Evolutionary conservation across 179 eudicot genomes (phyloP), one percentile per base, ranked within the genome.

Genomic region (Camellia oleifera): DNA sequence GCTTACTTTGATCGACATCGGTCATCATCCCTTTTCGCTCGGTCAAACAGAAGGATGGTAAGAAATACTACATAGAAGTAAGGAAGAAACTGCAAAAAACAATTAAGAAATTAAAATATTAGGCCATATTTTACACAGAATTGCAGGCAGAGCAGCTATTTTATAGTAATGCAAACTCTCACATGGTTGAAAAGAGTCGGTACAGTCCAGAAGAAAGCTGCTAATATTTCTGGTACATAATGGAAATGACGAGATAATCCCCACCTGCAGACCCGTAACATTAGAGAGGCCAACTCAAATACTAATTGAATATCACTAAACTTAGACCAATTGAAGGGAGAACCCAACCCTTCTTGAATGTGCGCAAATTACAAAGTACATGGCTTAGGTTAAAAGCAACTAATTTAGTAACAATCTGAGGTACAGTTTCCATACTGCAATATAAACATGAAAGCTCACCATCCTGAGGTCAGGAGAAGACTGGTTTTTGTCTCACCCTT

Each of bases 181-280:
- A 96, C 99, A 84, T 96, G 92, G 88, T 83, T 85, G 74, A 96
- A 96, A 64, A 96, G 92, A 81, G 94, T 97, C 20, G 99, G 98
- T 56, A 96, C 86, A 48, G 93, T 94, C 99, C 99, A 96, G 88
- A 96, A 94, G 79, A 96, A 96, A 76, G 99, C 97, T 12, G 89
- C 96, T 82, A 84, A 67, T 80, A 96, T 92, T 86, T 96, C 99
- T 57, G 99, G 99, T 65, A 90, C 92, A 81, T 96, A 96, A 86
- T 96, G 99, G 83, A 96, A 96, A 88, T 96, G 98, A 62, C 99
- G 96, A 81, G 97, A 85, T 81, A 96, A 81, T 23, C 99, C 98
- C 99, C 99, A 96, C 99, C 99, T 96, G 87, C 52, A 77, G 73
- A 82, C 40, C 32, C 82, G 45, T 17, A 64, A 23, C 12, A 6